phyloP scores from a whole-genome alignment of 768 basidiomycete genomes.

The Lactarius deliciosus region DNA sequence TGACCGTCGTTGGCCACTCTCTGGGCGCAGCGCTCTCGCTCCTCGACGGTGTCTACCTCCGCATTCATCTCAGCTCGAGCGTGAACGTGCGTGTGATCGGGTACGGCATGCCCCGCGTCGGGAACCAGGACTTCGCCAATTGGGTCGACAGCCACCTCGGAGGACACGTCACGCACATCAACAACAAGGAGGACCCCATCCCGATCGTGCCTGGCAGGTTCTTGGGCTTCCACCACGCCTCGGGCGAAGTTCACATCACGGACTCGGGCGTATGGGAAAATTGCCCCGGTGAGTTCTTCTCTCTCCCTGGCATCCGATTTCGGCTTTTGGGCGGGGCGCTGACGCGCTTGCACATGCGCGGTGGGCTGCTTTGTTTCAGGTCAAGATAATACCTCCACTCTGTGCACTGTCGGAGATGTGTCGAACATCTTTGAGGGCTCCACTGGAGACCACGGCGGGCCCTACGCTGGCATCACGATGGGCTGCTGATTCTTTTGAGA shows the following conservation, averaged over 20 bases:
- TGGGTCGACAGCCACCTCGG: conserved; percentile 37
- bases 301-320: background rate
- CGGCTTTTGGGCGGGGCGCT: background rate
- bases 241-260: conserved; percentile 43
- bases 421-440: conserved; percentile 47
- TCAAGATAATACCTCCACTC: conserved; percentile 55
- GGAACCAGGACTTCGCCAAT: conserved; percentile 22
- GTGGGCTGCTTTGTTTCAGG: conserved; percentile 36
- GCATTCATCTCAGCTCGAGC: conserved; percentile 26
- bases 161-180: conserved; percentile 61
- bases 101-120: conserved; percentile 35
- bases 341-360: background rate
- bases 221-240: conserved; percentile 49
- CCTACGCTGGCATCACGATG: conserved; percentile 27
- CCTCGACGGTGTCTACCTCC: conserved; percentile 34
- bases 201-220: conserved; percentile 40
- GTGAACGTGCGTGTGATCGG: conserved; percentile 24
- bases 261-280: conserved; percentile 46
- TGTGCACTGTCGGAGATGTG: conserved; percentile 56
- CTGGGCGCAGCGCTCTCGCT: conserved; percentile 33
- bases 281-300: conserved; percentile 15
- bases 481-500: conserved; percentile 20
- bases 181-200: conserved; percentile 48
- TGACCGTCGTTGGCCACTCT: conserved; percentile 26
- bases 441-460: conserved; percentile 21